These are phyloP conservation scores for Pouteria glomerata DNA, from an alignment of 148 eudicot species.

Conservation along the genomic window DNA sequence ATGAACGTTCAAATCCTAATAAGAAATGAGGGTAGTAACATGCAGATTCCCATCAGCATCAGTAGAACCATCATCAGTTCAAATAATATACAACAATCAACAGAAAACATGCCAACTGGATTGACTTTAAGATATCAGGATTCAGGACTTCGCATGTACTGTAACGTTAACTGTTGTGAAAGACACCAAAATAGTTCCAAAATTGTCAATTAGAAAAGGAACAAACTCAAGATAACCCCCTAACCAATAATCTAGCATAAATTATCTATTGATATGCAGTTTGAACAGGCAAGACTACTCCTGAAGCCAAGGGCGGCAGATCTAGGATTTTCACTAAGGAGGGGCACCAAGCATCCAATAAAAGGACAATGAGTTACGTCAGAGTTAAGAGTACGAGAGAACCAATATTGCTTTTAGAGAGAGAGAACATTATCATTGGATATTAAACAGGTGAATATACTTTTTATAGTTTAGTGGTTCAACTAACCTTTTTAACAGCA, in stretches of 20 bases:
- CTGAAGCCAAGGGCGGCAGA: background rate
- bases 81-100: background rate
- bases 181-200: background rate
- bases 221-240: constrained; percentile 3
- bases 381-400: too few relatives aligned
- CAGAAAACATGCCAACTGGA: background rate
- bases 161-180: background rate
- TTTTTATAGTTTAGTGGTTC: too few relatives aligned
- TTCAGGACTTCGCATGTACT: background rate
- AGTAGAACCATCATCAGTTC: background rate
- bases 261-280: background rate
- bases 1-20: background rate
- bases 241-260: background rate
- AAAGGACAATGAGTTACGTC: too few relatives aligned
- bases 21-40: background rate
- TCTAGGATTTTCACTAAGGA: too few relatives aligned
- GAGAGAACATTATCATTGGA: too few relatives aligned
- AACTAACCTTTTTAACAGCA: too few relatives aligned
- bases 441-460: too few relatives aligned
- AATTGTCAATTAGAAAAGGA: background rate
- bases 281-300: background rate
- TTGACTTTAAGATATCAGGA: background rate
- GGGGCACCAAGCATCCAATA: too few relatives aligned
- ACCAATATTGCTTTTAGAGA: too few relatives aligned
- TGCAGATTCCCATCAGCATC: background rate